Conservation (phyloP, 2,329 filamentous ascomycete genomes). For the Hortaea sp. region DNA sequence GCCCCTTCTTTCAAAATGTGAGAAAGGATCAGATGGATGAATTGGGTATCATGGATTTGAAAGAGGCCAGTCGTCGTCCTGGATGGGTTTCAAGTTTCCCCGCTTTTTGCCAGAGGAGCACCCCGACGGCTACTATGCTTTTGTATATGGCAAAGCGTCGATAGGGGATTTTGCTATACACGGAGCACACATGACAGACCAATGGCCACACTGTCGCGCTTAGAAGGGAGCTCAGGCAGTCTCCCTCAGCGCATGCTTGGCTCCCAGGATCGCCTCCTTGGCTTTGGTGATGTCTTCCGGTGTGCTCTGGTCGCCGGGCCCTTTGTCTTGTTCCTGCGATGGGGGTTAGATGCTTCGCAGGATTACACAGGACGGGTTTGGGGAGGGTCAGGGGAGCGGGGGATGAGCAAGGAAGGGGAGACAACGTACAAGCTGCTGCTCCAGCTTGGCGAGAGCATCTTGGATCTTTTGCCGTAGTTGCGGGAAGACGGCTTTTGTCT, state of each 20-base stretch:
- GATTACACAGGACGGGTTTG: background rate
- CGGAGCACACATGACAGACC: no score
- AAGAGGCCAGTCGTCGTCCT: no score
- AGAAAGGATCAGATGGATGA: no score
- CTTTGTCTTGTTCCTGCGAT: constrained; percentile 32
- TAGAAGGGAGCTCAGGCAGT: background rate
- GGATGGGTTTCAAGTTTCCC: no score
- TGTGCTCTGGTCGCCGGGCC: constrained; percentile 27
- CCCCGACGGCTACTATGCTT: no score
- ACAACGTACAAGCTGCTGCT: constrained; percentile 62
- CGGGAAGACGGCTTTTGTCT: constrained; percentile 76
- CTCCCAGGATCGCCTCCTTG: constrained; percentile 29
- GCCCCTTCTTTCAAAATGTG: no score
- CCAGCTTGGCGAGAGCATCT: constrained; percentile 61
- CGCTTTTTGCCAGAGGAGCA: no score
- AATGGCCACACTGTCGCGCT: no score
- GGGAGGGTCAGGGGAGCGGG: constrained; percentile 4
- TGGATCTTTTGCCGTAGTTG: constrained; percentile 61
- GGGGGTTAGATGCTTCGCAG: constrained; percentile 1
- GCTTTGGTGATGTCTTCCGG: constrained; percentile 37
- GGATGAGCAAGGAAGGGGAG: background rate
- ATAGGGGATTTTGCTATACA: no score
- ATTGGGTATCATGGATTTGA: no score
- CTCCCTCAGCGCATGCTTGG: background rate
- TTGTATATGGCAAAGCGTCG: no score